phyloP scores from a whole-genome alignment of 495 filamentous ascomycete species.

The Oleoguttula mirabilis region DNA sequence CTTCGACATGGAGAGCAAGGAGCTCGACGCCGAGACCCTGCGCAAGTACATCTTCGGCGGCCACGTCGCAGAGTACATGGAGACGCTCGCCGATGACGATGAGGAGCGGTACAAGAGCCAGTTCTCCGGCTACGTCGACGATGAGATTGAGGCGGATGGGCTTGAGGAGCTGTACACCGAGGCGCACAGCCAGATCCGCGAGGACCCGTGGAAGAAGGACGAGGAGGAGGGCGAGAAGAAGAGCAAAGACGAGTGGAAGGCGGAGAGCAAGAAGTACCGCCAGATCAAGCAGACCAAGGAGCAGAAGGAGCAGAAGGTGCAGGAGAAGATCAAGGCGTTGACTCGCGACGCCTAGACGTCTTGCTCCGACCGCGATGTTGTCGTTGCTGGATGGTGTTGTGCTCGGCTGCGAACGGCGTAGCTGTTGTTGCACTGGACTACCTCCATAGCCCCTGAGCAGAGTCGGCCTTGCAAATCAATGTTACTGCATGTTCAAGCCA shows the following conservation, averaged over 20 bases:
- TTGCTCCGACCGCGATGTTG: too few species aligned
- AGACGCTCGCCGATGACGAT: constrained; percentile 97
- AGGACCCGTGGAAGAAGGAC: constrained; percentile 92
- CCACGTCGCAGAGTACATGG: constrained; percentile 99
- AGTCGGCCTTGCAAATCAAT: too few species aligned
- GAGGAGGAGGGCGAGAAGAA: constrained; percentile 59
- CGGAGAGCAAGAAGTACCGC: constrained; percentile 82
- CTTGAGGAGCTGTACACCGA: constrained; percentile 94
- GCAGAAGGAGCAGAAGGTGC: constrained; percentile 64
- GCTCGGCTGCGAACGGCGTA: too few species aligned
- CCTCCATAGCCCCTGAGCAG: too few species aligned
- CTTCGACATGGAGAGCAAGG: constrained; percentile 89
- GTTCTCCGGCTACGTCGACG: constrained; percentile 94
- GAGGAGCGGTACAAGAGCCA: constrained; percentile 99
- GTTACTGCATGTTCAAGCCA: too few species aligned
- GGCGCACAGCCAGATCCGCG: constrained; percentile 93
- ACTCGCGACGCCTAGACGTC: too few species aligned
- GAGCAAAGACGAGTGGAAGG: constrained; percentile 94
- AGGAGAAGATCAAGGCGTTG: constrained; percentile 60
- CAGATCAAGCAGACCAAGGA: constrained; percentile 62
- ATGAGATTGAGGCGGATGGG: constrained; percentile 90
- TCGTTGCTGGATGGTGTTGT: too few species aligned
- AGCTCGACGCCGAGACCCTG: constrained; percentile 91
- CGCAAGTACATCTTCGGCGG: constrained; percentile 99
- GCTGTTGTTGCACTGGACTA: too few species aligned